A percentile compares a stretch with the other conserved stretches of the same genome.
Conservation (phyloP, 2,329 filamentous ascomycete genomes). For the Herpotrichia juniperi region DNA sequence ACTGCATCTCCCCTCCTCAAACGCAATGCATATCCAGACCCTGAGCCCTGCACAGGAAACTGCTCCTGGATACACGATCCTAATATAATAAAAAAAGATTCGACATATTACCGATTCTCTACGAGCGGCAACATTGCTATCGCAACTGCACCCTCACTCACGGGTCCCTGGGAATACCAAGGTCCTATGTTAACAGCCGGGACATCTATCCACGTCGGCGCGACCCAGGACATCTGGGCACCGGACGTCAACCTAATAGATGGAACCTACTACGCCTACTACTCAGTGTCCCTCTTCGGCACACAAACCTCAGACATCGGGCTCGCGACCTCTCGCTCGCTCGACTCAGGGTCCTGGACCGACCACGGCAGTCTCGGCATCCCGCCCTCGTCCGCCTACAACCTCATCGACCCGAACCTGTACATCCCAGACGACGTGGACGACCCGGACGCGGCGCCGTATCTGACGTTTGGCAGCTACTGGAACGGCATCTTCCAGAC, state of each 20-base stretch:
- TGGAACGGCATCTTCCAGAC: slow-evolving; percentile 70
- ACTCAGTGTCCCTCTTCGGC: slow-evolving; percentile 65
- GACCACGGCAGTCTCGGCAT: slow-evolving; percentile 60
- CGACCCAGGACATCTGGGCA: slow-evolving; percentile 59
- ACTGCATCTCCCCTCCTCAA: not conserved
- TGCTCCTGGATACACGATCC: slow-evolving; percentile 55
- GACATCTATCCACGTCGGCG: slow-evolving; percentile 49
- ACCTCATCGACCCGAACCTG: slow-evolving; percentile 58
- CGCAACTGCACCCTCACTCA: slow-evolving; percentile 50
- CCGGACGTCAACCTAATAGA: slow-evolving; percentile 65
- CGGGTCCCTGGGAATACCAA: slow-evolving; percentile 55
- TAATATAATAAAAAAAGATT: slow-evolving; percentile 51
- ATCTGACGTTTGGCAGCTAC: slow-evolving; percentile 69
- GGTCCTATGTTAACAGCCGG: slow-evolving; percentile 51
- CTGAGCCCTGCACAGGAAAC: slow-evolving; percentile 45
- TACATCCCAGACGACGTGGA: slow-evolving; percentile 41
- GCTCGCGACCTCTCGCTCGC: slow-evolving; percentile 53
- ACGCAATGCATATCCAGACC: slow-evolving; percentile 26
- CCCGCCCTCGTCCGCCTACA: slow-evolving; percentile 43
- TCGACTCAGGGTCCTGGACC: slow-evolving; percentile 63
- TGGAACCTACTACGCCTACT: slow-evolving; percentile 65
- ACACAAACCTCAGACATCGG: slow-evolving; percentile 67
- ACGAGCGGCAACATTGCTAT: slow-evolving; percentile 56
- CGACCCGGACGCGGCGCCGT: slow-evolving; percentile 36
- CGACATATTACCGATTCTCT: slow-evolving; percentile 57